Evolutionary conservation across 2,329 filamentous ascomycete species (phyloP), one percentile per base, ranked within the genome.

Genomic region (Fusarium scirpi): DNA sequence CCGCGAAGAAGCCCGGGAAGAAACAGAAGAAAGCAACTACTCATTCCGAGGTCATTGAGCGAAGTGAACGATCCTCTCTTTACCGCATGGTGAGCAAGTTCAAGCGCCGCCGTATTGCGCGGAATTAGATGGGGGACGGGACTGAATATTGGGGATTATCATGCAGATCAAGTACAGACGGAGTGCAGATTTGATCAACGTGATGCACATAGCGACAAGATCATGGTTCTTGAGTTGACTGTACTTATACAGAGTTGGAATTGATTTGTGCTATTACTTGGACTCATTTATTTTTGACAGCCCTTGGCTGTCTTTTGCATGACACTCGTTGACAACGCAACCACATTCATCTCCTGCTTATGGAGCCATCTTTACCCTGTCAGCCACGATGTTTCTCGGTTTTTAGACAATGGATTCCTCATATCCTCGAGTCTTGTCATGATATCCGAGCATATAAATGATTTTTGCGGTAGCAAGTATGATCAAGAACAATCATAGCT

Each of bases 1-100:
- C 25, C 5, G 16, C 22, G 13, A 34, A 43, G 34, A 49, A 59
- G 27, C 22, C 7, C 3, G 43, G 41, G 24, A 57, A 41, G 47
- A 54, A 63, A 3, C 34, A 38, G 44, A 61, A 61, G 63, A 61
- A 61, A 13, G n/a, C 22, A 2, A 13, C 30, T 16, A 20, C 25
- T 12, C 62, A 41, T 15, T 29, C 46, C 12, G 43, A 55, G 9
- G 27, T 16, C 12, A 13, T 32, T 16, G 62, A 44, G 24, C 62
- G 56, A 48, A 40, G 34, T 47, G 63, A 47, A 25, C 34, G 47
- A 61, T 66, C 63, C 2, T 66, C 63, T 8, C 47, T 66, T 16
- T 65, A 66, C 44, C 63, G 62, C 12, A 66, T 66, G 62, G 55
- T 66, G 24, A 49, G 48, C 30, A 66, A 66, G 62, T 61, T 66